Percentiles rank a stretch among this genome's conserved stretches.
Evolutionary conservation across 2,329 filamentous ascomycete genomes (phyloP).

Genomic region (Colletotrichum shisoi): DNA sequence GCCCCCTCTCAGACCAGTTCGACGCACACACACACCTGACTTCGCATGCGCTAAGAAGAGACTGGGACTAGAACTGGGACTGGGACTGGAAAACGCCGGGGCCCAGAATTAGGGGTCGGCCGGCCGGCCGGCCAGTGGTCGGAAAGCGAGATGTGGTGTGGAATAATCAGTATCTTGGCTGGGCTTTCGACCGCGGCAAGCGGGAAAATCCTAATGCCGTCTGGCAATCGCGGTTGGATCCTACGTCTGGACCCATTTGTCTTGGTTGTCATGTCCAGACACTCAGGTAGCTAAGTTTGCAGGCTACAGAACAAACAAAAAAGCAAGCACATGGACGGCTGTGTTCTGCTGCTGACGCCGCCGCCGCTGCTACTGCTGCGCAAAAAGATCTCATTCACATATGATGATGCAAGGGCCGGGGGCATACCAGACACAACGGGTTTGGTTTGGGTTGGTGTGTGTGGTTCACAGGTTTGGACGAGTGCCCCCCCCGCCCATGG

Average conservation of each 20-base stretch:
- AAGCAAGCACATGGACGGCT: neutral
- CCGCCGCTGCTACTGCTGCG: neutral
- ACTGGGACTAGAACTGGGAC: conserved; percentile 2
- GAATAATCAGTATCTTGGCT: conserved; percentile 27
- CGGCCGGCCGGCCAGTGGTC: conserved; percentile 19
- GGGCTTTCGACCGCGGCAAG: neutral
- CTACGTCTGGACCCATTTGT: neutral
- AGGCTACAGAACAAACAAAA: conserved; percentile 1
- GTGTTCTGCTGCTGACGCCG: neutral
- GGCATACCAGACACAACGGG: conserved; percentile 14
- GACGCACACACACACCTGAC: conserved; percentile 12
- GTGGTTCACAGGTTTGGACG: conserved; percentile 1
- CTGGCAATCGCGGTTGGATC: neutral
- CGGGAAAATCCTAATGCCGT: neutral
- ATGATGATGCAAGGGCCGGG: conserved; percentile 24
- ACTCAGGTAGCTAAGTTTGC: neutral
- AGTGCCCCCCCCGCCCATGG: neutral
- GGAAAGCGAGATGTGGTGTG: conserved; percentile 28
- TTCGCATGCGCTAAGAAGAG: conserved; percentile 37
- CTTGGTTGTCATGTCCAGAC: neutral
- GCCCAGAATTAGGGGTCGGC: conserved; percentile 22
- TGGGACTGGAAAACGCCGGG: neutral
- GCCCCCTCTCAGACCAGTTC: conserved; percentile 34
- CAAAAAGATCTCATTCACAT: neutral
- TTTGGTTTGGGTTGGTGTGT: conserved; percentile 22